Evolutionary conservation across 169 alveolate species (phyloP).

Genomic region (Plasmodium coatneyi): DNA sequence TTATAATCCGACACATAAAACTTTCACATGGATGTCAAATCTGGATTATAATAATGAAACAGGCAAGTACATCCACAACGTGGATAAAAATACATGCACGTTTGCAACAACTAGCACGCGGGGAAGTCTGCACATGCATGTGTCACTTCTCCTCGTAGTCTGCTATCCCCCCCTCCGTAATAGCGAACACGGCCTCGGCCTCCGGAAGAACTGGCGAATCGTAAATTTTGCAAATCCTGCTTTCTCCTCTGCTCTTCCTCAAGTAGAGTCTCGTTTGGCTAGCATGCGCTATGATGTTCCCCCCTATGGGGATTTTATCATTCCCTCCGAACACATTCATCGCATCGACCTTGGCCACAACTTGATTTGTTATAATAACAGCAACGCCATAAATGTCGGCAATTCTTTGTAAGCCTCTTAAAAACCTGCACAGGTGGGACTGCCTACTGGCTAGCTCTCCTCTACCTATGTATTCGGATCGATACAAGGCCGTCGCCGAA

Average conservation of each 20-base stretch:
- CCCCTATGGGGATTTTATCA: slow-evolving; percentile 96
- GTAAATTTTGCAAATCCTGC: slow-evolving; percentile 95
- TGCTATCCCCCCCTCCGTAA: slow-evolving; percentile 94
- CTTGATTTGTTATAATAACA: slow-evolving; percentile 97
- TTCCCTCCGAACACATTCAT: slow-evolving; percentile 87
- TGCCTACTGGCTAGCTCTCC: slow-evolving; percentile 99
- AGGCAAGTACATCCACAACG: neutral
- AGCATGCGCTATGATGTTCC: slow-evolving; percentile 99
- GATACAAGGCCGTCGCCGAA: slow-evolving; percentile 96
- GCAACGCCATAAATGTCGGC: slow-evolving; percentile 97
- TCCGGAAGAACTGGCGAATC: slow-evolving; percentile 99
- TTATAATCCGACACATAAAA: neutral
- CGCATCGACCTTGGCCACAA: slow-evolving; percentile 94
- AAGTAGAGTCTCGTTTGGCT: slow-evolving; percentile 96
- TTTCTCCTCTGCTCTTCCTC: slow-evolving; percentile 93
- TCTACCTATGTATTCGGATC: slow-evolving; percentile 99
- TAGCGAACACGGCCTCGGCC: slow-evolving; percentile 96
- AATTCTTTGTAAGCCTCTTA: slow-evolving; percentile 95
- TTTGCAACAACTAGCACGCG: neutral
- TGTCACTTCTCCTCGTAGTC: slow-evolving; percentile 86
- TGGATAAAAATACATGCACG: neutral
- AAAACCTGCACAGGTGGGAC: slow-evolving; percentile 95
- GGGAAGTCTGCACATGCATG: neutral
- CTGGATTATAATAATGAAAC: neutral
- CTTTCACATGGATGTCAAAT: neutral